These are phyloP conservation scores for Chloris gayana DNA, from an alignment of 176 grass and related monocot genomes.

Conservation along the genomic window DNA sequence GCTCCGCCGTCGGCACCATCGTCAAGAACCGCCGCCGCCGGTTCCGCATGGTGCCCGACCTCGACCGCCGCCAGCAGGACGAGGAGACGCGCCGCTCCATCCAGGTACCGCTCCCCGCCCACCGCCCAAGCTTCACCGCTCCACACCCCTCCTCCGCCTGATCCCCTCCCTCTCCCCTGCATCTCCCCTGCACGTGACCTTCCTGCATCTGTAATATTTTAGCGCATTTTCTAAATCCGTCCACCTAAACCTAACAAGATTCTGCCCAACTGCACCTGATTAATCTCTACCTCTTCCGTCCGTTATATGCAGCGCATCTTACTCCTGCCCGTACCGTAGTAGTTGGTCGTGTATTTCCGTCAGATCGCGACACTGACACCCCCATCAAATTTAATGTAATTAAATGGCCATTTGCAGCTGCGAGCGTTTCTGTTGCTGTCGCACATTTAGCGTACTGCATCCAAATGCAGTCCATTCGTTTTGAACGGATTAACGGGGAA, in stretches of 20 bases:
- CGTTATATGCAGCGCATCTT: not conserved
- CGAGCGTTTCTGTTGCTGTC: no score
- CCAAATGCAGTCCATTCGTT: not conserved
- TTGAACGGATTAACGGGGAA: not conserved
- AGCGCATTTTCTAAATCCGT: not conserved
- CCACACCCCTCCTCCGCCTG: no score
- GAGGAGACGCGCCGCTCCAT: conserved; percentile 49
- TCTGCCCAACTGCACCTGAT: conserved; percentile 2
- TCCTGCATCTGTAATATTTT: conserved; percentile 10
- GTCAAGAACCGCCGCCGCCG: conserved; percentile 81
- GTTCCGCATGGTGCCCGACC: conserved; percentile 80
- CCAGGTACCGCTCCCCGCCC: conserved; percentile 43
- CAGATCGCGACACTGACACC: not conserved
- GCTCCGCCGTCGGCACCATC: conserved; percentile 54
- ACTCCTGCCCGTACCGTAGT: not conserved
- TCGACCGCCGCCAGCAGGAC: conserved; percentile 59
- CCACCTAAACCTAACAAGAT: not conserved
- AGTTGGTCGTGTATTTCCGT: not conserved
- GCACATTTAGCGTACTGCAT: not conserved
- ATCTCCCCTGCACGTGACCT: conserved; percentile 2
- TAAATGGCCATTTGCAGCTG: not conserved
- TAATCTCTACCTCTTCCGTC: not conserved
- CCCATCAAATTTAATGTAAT: not conserved
- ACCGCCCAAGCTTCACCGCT: not conserved
- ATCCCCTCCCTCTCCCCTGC: not conserved